Base-by-base conservation (phyloP, 1,139 yeast species). In the Hemisphaericaspora xylofermentans region DNA sequence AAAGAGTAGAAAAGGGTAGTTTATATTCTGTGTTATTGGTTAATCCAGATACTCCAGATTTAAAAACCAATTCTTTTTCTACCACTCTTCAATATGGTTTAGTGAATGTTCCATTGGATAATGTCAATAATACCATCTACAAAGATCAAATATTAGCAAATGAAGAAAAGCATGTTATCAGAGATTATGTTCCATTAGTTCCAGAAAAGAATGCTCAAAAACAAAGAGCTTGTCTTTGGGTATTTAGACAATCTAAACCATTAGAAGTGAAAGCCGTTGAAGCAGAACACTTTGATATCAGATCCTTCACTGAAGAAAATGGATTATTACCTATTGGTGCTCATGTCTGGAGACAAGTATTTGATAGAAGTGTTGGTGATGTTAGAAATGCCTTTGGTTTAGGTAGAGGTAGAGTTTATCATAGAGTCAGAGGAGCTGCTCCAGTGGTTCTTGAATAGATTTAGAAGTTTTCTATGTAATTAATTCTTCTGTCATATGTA, bases 221-320 rank as follows among this genome's bases (percentile, higher is more conserved):
- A 26, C 97, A 93, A 64, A 80, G 98, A 63, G 84, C 86, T 43
- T 82, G 88, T 43, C 80, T 88, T 37, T 89, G 98, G 96, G 95
- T 88, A 2, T 86, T 89, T 64, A 81, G 89, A 64, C 98, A 93
- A 63, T 43, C 53, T 2, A 53, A 52, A 8, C 50, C 47, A 36
- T 47, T 62, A 35, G 40, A 47, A 3, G 40, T 57, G 6, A 42
- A 40, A 8, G 46, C 43, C 41, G 16, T 13, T 21, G 27, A 25
- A 24, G 64, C 81, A 48, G 75, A 74, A 12, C 56, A 66, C 39
- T 93, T 93, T 56, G 79, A 88, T 54, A 83, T 93, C 46, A 79
- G 98, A 58, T 52, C 58, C 6, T 89, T 88, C 61, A 87, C 74
- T 12, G 69, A 66, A 5, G 48, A 63, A 7, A 60, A 86, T 58